A percentile compares a stretch with the other conserved stretches of the same genome.
These are phyloP conservation scores for Cutaneotrichosporon sp. DNA, from an alignment of 1,284 basidiomycete genomes.

Conservation along the genomic window DNA sequence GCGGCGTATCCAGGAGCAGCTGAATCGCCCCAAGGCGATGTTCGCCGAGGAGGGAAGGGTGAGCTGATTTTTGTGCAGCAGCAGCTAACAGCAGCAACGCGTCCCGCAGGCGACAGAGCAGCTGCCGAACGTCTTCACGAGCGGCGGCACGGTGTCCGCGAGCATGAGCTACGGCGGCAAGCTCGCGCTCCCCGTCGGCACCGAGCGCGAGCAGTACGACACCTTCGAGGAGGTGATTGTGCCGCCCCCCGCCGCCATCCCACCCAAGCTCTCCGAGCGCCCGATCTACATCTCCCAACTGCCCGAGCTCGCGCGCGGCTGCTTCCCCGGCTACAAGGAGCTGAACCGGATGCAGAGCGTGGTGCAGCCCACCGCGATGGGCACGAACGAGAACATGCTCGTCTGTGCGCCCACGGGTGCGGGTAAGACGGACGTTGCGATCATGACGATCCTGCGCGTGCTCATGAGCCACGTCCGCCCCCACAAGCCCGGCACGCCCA, in stretches of 20 bases:
- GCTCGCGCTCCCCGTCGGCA: conserved; percentile 83
- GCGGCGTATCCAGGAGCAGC: conserved; percentile 45
- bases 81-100: conserved; percentile 46
- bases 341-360: conserved; percentile 96
- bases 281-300: conserved; percentile 74
- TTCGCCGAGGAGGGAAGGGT: conserved; percentile 40
- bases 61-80: conserved; percentile 7
- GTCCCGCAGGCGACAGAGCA: conserved; percentile 59
- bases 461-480: conserved; percentile 66
- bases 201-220: conserved; percentile 60
- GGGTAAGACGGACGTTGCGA: conserved; percentile 99
- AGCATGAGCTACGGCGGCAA: conserved; percentile 70
- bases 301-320: conserved; percentile 76
- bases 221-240: conserved; percentile 75
- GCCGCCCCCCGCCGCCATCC: conserved; percentile 79
- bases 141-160: conserved; percentile 63
- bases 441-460: conserved; percentile 89
- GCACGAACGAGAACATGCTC: conserved; percentile 94
- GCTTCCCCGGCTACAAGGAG: conserved; percentile 85
- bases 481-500: conserved; percentile 39
- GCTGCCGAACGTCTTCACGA: conserved; percentile 89
- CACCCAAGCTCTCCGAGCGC: conserved; percentile 71
- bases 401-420: conserved; percentile 96
- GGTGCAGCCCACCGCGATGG: conserved; percentile 90
- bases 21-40: conserved; percentile 40